These are phyloP conservation scores for Macrophomina tecta DNA, from an alignment of 2,329 filamentous ascomycete genomes.

Conservation along the genomic window DNA sequence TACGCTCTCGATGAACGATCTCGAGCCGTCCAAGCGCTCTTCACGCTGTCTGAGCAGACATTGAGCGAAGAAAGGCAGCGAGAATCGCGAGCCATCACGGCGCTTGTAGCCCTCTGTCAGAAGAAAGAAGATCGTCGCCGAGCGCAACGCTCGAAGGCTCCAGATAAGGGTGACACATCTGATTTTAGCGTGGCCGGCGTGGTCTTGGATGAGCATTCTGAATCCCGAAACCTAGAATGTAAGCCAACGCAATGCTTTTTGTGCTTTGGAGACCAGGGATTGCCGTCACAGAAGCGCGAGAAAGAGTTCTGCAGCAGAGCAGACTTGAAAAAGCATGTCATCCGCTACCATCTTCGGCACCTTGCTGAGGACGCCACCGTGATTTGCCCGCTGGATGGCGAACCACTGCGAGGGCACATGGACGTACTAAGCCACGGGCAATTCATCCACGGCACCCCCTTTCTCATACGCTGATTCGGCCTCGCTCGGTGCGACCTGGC, in stretches of 20 bases:
- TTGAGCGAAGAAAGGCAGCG: background rate
- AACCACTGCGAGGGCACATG: background rate
- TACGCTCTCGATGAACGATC: background rate
- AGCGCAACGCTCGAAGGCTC: too few species aligned
- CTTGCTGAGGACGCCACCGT: background rate
- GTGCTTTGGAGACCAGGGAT: background rate
- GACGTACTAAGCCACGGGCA: background rate
- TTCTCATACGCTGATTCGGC: background rate
- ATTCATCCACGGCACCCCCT: background rate
- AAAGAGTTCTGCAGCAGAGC: too few species aligned
- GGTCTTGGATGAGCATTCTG: background rate
- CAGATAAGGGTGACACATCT: too few species aligned
- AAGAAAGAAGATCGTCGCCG: background rate
- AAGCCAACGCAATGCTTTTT: conserved; percentile 21
- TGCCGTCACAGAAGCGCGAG: too few species aligned
- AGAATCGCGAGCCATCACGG: background rate
- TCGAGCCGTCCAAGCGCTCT: background rate
- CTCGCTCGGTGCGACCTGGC: background rate
- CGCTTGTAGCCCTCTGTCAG: background rate
- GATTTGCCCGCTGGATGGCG: background rate
- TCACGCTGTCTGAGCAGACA: background rate
- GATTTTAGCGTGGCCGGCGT: too few species aligned
- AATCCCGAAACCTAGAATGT: background rate
- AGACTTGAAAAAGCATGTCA: conserved; percentile 18
- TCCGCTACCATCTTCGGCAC: conserved; percentile 5